phyloP scores from a whole-genome alignment of 2,329 filamentous ascomycete species.

The Chaetomium globosum region DNA sequence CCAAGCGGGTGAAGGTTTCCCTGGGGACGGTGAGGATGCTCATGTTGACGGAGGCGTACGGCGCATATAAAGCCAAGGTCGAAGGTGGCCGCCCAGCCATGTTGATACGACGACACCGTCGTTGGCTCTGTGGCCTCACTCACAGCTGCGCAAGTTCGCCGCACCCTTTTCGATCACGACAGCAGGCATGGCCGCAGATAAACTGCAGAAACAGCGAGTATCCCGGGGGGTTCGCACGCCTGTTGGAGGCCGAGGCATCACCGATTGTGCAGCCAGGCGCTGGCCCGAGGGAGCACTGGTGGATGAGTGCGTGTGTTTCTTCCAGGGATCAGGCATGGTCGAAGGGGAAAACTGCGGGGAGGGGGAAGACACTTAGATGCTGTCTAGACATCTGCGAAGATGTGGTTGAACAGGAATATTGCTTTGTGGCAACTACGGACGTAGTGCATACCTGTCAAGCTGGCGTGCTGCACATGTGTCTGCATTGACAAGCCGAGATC shows the following conservation, averaged over 20 bases:
- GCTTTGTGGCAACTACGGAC: slow-evolving; percentile 29
- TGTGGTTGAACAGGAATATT: slow-evolving; percentile 37
- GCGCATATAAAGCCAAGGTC: slow-evolving; percentile 12
- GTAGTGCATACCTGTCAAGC: slow-evolving; percentile 27
- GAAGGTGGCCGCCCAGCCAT: neutral
- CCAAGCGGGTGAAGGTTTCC: neutral
- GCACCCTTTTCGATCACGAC: slow-evolving; percentile 14
- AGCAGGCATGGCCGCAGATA: slow-evolving; percentile 30
- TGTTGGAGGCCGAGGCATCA: slow-evolving; percentile 24
- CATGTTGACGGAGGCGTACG: neutral
- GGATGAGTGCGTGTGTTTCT: slow-evolving; percentile 26
- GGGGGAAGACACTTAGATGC: neutral
- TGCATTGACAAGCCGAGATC: slow-evolving; percentile 11
- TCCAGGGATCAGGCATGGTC: slow-evolving; percentile 33
- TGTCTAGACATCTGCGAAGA: slow-evolving; percentile 25
- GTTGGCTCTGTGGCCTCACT: slow-evolving; percentile 4
- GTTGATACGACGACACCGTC: slow-evolving; percentile 2
- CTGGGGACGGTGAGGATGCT: neutral
- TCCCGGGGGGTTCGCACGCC: slow-evolving; percentile 14
- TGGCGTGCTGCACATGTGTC: slow-evolving; percentile 15
- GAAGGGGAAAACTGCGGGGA: slow-evolving; percentile 1
- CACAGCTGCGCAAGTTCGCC: neutral
- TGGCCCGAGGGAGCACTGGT: slow-evolving; percentile 3
- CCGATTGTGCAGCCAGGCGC: slow-evolving; percentile 19
- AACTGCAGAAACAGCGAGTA: slow-evolving; percentile 24